phyloP scores from a whole-genome alignment of 78 protist genomes.

The Ministeria vibrans region DNA sequence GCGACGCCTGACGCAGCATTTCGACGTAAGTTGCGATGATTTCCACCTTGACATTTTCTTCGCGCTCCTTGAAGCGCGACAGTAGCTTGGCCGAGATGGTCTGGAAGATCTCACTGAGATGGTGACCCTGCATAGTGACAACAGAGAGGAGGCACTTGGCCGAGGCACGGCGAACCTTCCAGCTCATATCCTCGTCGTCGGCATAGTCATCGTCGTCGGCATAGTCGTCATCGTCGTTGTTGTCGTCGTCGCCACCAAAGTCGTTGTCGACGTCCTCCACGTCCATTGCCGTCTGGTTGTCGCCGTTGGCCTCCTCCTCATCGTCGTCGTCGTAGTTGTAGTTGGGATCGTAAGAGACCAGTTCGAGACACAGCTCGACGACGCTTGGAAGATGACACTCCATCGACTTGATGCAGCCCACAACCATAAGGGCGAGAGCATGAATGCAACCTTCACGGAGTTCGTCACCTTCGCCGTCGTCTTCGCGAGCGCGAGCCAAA shows the following conservation, averaged over 20 bases:
- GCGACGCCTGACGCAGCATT: neutral
- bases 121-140: conserved; percentile 64
- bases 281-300: conserved; percentile 41
- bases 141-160: conserved; percentile 64
- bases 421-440: conserved; percentile 64
- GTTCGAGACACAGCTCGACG: conserved; percentile 30
- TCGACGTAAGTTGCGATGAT: neutral
- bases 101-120: conserved; percentile 19
- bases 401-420: conserved; percentile 60
- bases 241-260: conserved; percentile 34
- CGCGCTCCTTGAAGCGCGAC: conserved; percentile 70
- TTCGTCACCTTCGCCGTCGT: conserved; percentile 12
- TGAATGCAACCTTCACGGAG: conserved; percentile 8
- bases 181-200: conserved; percentile 89
- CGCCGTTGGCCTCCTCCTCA: conserved; percentile 28
- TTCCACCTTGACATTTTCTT: conserved; percentile 68
- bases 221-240: conserved; percentile 28
- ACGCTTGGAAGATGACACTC: conserved; percentile 34
- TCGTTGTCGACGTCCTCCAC: conserved; percentile 38
- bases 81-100: conserved; percentile 64
- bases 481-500: neutral
- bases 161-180: conserved; percentile 77
- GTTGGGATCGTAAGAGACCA: conserved; percentile 80
- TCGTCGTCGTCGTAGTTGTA: conserved; percentile 59
- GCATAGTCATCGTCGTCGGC: conserved; percentile 50